Base-by-base conservation (phyloP, 345 rosid species). In the Moricandia arvensis region DNA sequence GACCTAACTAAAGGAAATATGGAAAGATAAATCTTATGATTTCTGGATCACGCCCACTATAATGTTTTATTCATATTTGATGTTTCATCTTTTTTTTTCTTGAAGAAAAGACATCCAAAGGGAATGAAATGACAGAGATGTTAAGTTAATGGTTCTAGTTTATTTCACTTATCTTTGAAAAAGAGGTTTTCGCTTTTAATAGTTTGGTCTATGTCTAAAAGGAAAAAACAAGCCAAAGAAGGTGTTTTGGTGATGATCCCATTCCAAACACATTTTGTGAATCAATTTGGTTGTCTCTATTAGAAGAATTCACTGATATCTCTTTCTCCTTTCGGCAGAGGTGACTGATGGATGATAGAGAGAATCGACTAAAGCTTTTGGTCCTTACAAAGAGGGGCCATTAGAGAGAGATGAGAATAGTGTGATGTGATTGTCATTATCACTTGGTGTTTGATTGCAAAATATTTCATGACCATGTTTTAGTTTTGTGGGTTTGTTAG, bases 301-400 rank as follows among this genome's bases (percentile, higher is more conserved):
- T 30, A 9, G 66, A 66, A 59, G 51, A 66, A 31, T 75, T 67
- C n/a, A 6, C 5, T 59, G 9, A 75, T 67, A 59, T 68, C 54
- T 34, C 26, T 68, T 68, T 60, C 31, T 68, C 63, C 74, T 75
- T 75, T 75, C 74, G 58, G 74, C 51, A 53, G 63, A 75, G 45
- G 64, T 69, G 74, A n/a, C n/a, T n/a, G n/a, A 75, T 69, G 47
- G 63, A 35, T 69, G 79, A 53, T 75, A 34, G 55, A 75, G 33
- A 61, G 74, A 49, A 68, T 51, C 61, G 16, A 38, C 70, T 63
- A 63, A 54, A 62, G 75, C 21, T 41, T 77, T 16, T 71, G 80
- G 76, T 64, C 76, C 80, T 64, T 77, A 66, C 72, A 77, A 76
- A 76, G 80, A 69, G 73, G 73, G 68, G 60, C 3, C 68, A 69